A percentile compares a stretch with the other conserved stretches of the same genome.
These are phyloP conservation scores for Venturia pyrina DNA, from an alignment of 2,329 filamentous ascomycete species.

Conservation along the genomic window DNA sequence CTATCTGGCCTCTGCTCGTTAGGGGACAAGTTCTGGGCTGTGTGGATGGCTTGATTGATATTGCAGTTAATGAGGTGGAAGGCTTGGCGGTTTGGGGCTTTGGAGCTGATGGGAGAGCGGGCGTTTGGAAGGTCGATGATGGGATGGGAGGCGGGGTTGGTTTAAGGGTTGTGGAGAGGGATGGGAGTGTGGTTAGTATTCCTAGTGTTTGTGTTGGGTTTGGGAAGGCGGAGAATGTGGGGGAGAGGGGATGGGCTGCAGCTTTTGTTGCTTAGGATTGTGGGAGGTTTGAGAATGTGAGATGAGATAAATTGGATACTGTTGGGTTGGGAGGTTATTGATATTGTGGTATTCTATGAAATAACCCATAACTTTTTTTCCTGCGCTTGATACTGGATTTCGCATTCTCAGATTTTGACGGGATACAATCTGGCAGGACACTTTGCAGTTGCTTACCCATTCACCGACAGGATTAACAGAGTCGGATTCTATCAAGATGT, in stretches of 20 bases:
- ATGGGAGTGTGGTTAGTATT: constrained; percentile 4
- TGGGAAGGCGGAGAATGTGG: not conserved
- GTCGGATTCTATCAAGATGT: too few relatives aligned
- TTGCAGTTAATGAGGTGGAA: constrained; percentile 37
- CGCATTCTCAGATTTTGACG: too few relatives aligned
- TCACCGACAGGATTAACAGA: too few relatives aligned
- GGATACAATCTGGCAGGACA: too few relatives aligned
- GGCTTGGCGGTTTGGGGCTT: constrained; percentile 46
- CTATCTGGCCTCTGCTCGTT: constrained; percentile 40
- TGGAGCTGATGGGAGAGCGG: constrained; percentile 32
- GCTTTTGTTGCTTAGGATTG: not conserved
- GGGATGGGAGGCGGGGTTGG: not conserved
- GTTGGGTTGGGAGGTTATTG: not conserved
- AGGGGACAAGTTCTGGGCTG: constrained; percentile 40
- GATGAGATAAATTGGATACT: not conserved
- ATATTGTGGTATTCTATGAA: not conserved
- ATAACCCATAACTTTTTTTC: too few relatives aligned
- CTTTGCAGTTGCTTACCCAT: too few relatives aligned
- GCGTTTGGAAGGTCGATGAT: constrained; percentile 15
- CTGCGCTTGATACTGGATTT: too few relatives aligned
- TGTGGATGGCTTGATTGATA: constrained; percentile 37
- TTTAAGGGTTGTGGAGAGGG: not conserved
- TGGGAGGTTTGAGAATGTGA: not conserved
- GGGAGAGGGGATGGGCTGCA: not conserved
- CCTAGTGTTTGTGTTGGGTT: not conserved